phyloP scores from a whole-genome alignment of 495 filamentous ascomycete genomes.

The Podospora pseudocomata region DNA sequence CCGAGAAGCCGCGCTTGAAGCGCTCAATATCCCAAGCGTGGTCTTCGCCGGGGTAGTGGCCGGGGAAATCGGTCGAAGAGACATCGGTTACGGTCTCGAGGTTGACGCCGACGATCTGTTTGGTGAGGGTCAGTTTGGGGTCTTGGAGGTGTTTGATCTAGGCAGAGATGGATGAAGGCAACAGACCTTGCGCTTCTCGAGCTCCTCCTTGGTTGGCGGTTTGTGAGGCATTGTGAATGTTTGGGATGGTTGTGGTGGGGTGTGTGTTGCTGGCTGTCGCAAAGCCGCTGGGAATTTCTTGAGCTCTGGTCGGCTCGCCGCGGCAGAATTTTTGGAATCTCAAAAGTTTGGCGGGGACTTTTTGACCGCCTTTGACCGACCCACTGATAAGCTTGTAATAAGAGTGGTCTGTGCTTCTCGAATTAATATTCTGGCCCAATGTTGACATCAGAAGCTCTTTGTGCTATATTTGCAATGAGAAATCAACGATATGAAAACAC shows the following conservation, averaged over 20 bases:
- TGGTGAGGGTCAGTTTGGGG: conserved; percentile 9
- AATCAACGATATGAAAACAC: too few relatives aligned
- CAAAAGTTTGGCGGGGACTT: conserved; percentile 20
- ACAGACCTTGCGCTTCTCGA: conserved; percentile 41
- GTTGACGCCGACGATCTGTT: conserved; percentile 78
- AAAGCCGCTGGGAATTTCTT: conserved; percentile 22
- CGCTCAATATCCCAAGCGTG: conserved; percentile 77
- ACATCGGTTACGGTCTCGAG: conserved; percentile 85
- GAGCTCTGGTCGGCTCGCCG: conserved; percentile 8
- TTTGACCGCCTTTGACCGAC: conserved; percentile 28
- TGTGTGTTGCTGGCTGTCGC: conserved; percentile 11
- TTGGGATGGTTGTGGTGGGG: conserved; percentile 18
- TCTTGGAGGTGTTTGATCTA: not conserved
- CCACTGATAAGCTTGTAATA: not conserved
- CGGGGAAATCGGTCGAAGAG: conserved; percentile 83
- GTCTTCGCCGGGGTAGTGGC: conserved; percentile 86
- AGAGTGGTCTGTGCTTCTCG: conserved; percentile 10
- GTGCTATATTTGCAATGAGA: too few relatives aligned
- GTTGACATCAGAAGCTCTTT: not conserved
- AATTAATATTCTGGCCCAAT: not conserved
- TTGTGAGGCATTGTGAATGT: conserved; percentile 41
- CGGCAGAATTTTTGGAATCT: conserved; percentile 35
- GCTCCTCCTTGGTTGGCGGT: conserved; percentile 38
- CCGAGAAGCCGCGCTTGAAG: conserved; percentile 63
- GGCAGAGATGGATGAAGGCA: not conserved